These are phyloP conservation scores for Isoetes engelmannii DNA, from an alignment of 83 land plant species.

Conservation along the genomic window DNA sequence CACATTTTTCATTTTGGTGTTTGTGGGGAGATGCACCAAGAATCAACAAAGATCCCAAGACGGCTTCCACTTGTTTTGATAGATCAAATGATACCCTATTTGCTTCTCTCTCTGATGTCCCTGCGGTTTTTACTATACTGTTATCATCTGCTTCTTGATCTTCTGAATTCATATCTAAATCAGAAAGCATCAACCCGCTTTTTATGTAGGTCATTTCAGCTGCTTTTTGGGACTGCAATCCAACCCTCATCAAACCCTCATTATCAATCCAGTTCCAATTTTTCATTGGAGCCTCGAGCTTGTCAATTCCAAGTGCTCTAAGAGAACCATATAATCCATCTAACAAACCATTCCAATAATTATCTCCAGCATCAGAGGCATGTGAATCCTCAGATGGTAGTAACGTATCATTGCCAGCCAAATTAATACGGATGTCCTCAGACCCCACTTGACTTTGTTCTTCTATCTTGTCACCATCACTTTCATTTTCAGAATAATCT, in stretches of 20 bases:
- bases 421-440: background rate
- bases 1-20: background rate
- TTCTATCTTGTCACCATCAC: background rate
- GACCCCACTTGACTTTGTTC: background rate
- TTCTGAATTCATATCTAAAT: conserved; percentile 11
- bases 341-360: conserved; percentile 48
- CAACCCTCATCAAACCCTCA: conserved; percentile 47
- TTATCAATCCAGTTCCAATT: conserved; percentile 49
- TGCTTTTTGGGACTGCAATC: conserved; percentile 38
- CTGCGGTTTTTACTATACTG: background rate
- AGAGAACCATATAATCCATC: conserved; percentile 39
- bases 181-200: conserved; percentile 62
- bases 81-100: conserved; percentile 48
- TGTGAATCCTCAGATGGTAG: conserved; percentile 3
- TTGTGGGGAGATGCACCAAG: conserved; percentile 11
- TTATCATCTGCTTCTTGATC: conserved; percentile 9
- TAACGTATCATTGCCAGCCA: background rate
- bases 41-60: conserved; percentile 21
- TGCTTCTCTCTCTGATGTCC: conserved; percentile 43
- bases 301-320: conserved; percentile 30
- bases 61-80: conserved; percentile 23
- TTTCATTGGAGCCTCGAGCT: conserved; percentile 47
- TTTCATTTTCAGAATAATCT: background rate
- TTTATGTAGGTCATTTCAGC: conserved; percentile 67
- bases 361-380: conserved; percentile 14